Percentiles rank a stretch among this genome's conserved stretches.
Conservation (phyloP, 768 basidiomycete species). For the Russula emetica region DNA sequence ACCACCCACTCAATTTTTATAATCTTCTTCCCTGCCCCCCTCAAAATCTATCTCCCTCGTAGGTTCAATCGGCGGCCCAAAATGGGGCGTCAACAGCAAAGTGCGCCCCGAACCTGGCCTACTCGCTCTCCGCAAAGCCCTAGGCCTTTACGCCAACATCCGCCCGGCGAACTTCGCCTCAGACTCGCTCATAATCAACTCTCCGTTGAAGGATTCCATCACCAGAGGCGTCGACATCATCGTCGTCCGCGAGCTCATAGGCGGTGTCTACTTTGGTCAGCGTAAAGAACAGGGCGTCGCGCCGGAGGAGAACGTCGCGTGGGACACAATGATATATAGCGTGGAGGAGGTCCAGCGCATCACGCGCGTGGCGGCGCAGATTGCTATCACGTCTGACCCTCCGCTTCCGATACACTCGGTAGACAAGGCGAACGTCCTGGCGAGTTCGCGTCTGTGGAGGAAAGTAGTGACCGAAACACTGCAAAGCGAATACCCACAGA, state of each 20-base stretch:
- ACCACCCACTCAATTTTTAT: too few relatives aligned
- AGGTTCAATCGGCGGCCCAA: conserved; percentile 99
- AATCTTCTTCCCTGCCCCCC: too few relatives aligned
- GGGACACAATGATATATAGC: conserved; percentile 93
- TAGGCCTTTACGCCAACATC: conserved; percentile 97
- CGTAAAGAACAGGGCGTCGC: conserved; percentile 80
- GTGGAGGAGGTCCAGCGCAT: conserved; percentile 90
- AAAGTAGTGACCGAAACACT: conserved; percentile 86
- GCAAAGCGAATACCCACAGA: conserved; percentile 79
- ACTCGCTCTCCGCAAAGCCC: conserved; percentile 79
- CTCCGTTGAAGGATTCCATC: conserved; percentile 82
- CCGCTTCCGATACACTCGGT: conserved; percentile 87
- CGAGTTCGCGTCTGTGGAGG: conserved; percentile 90
- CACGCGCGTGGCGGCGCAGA: conserved; percentile 90
- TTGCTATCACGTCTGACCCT: conserved; percentile 77
- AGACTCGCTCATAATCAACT: conserved; percentile 78
- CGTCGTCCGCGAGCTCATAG: conserved; percentile 93
- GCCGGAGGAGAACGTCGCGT: conserved; percentile 65
- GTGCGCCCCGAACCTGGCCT: conserved; percentile 93
- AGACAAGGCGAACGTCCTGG: conserved; percentile 99
- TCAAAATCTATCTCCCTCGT: neutral
- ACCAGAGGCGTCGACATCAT: conserved; percentile 87
- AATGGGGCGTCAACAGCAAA: conserved; percentile 89
- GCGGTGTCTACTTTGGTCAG: conserved; percentile 91
- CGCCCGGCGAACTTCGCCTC: conserved; percentile 94